A percentile compares a stretch with the other conserved stretches of the same genome.
phyloP scores from a whole-genome alignment of 495 filamentous ascomycete species.

The Penicillium daleae region DNA sequence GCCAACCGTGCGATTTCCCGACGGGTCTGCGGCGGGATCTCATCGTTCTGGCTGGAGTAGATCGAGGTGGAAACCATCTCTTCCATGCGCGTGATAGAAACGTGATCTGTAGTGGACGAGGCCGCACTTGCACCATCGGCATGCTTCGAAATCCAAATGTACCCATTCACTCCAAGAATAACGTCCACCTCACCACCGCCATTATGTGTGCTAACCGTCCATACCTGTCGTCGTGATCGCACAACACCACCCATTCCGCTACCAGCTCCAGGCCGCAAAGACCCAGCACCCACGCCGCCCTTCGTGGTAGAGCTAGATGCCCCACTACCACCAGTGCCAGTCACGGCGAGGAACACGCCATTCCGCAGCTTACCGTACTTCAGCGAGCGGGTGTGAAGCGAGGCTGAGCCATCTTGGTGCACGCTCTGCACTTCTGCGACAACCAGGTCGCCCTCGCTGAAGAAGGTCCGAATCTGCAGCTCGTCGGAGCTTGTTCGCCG shows the following conservation, averaged over 20 bases:
- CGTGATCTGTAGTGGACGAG: constrained; percentile 50
- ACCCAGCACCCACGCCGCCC: constrained; percentile 33
- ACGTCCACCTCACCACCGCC: constrained; percentile 82
- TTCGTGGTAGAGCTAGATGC: constrained; percentile 38
- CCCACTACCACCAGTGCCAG: constrained; percentile 76
- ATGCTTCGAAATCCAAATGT: constrained; percentile 90
- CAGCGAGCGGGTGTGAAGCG: constrained; percentile 83
- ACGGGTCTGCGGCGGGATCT: constrained; percentile 72
- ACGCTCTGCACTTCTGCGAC: constrained; percentile 91
- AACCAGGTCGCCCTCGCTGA: constrained; percentile 85
- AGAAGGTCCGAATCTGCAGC: constrained; percentile 91
- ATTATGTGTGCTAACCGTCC: constrained; percentile 69
- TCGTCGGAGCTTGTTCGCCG: constrained; percentile 92
- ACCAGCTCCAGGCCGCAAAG: constrained; percentile 27
- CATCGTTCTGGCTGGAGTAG: constrained; percentile 91
- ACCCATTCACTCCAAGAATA: constrained; percentile 91
- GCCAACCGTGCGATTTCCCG: constrained; percentile 84
- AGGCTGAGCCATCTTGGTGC: constrained; percentile 77
- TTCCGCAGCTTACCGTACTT: constrained; percentile 96
- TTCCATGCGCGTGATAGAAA: constrained; percentile 79
- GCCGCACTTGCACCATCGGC: constrained; percentile 55
- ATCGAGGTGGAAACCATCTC: constrained; percentile 73
- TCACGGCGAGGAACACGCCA: constrained; percentile 81
- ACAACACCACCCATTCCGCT: constrained; percentile 67
- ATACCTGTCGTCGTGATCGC: constrained; percentile 79